These are phyloP conservation scores for Cryptococcus depauperatus DNA, from an alignment of 1,284 basidiomycete genomes.

Conservation along the genomic window DNA sequence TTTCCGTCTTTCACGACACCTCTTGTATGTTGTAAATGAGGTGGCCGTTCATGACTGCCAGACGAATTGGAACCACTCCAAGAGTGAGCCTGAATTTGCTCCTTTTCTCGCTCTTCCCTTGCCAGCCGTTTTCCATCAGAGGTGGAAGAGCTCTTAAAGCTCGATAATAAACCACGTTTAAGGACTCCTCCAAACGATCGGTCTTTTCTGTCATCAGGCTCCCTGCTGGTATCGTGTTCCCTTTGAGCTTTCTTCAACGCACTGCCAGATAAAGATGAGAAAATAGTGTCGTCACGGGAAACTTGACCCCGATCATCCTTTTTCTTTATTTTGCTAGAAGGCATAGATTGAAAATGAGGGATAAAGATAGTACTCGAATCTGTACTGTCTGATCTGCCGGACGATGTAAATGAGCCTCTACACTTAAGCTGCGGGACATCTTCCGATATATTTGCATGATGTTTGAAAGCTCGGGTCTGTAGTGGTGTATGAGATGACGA, in stretches of 20 bases:
- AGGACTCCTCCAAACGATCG: conserved; percentile 26
- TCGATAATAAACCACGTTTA: conserved; percentile 35
- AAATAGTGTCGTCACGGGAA: neutral
- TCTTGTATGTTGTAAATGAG: neutral
- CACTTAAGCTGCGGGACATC: neutral
- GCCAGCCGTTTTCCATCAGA: conserved; percentile 33
- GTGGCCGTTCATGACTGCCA: conserved; percentile 5
- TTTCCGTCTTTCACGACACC: neutral
- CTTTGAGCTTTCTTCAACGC: conserved; percentile 3
- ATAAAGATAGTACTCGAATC: conserved; percentile 4
- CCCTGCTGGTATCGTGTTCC: conserved; percentile 9
- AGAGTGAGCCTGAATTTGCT: conserved; percentile 29
- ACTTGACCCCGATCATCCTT: neutral
- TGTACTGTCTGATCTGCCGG: neutral
- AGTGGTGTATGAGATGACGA: neutral
- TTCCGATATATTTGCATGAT: conserved; percentile 2
- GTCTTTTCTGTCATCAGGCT: conserved; percentile 14
- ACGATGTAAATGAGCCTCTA: neutral
- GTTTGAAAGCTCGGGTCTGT: neutral
- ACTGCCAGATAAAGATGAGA: neutral
- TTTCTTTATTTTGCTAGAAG: conserved; percentile 3
- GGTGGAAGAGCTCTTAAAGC: conserved; percentile 22
- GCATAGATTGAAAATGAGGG: neutral
- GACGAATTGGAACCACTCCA: conserved; percentile 22
- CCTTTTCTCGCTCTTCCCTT: conserved; percentile 20